Base-by-base conservation (phyloP, 2,329 filamentous ascomycete genomes). In the Calonectria pteridis region DNA sequence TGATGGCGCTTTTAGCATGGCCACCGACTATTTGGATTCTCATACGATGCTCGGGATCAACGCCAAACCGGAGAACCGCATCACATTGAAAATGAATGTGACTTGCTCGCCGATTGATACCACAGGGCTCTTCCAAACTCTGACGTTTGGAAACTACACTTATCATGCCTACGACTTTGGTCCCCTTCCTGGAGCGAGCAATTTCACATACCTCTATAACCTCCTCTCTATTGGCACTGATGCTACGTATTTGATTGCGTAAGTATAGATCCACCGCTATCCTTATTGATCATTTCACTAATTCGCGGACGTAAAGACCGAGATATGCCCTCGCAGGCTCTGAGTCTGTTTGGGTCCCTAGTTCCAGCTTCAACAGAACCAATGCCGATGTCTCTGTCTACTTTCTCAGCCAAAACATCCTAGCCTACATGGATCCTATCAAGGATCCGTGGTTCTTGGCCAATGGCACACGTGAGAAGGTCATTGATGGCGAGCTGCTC, bases 391-490 rank as follows among this genome's bases (percentile, higher is more conserved):
- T 59, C 5, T 59, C 53, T 4, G 33, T 59, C 0, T 59, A 59
- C 31, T 59, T 59, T 59, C 53, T 59, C n/a, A 59, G 46, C 28
- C 53, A 69, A 50, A 50, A 66, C 20, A 55, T 51, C 11, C 40
- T 65, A 20, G 40, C 43, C 4, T 46, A 65, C 14, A 65, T 65
- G 62, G 40, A 65, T 1, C 62, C 62, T 7, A 43, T 65, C 9
- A 18, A 65, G 11, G 62, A 65, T 14, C 62, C 62, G 4, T 65
- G 62, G 62, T 65, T 65, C 40, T 18, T 50, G 40, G 62, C 62
- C 20, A 65, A 65, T 16, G 43, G 28, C 16, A 65, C 43, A 2
- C 26, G 20, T 3, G 26, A 33, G n/a, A 50, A 46, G 23, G 40
- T 26, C 14, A 49, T 35, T 10, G 28, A 18, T 26, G 53, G 62